Evolutionary conservation across 78 protist species (phyloP).

Genomic region (Cavenderia fasciculata): DNA sequence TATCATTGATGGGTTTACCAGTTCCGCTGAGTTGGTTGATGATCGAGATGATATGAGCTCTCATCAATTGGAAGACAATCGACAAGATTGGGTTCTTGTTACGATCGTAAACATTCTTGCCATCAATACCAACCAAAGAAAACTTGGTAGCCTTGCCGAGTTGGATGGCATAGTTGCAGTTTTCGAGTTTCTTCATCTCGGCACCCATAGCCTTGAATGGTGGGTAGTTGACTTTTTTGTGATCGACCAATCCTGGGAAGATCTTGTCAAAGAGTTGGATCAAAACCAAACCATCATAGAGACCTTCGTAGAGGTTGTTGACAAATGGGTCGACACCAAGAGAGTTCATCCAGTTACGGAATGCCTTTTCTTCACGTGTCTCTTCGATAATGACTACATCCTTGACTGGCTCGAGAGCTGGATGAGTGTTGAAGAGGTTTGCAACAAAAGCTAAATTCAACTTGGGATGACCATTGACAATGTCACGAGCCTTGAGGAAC

Average conservation of each 20-base stretch:
- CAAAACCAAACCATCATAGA: conserved; percentile 90
- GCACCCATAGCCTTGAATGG: conserved; percentile 76
- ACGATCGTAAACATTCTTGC: conserved; percentile 78
- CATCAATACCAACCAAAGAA: conserved; percentile 85
- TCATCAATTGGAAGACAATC: conserved; percentile 90
- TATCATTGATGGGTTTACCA: conserved; percentile 86
- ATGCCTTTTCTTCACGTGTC: conserved; percentile 95
- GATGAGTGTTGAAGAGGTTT: conserved; percentile 94
- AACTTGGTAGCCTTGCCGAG: conserved; percentile 64
- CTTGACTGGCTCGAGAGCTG: conserved; percentile 87
- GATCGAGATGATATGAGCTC: conserved; percentile 77
- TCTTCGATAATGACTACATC: conserved; percentile 85
- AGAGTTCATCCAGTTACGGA: conserved; percentile 95
- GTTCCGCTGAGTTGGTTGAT: conserved; percentile 21
- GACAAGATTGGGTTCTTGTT: conserved; percentile 72
- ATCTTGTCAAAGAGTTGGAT: conserved; percentile 92
- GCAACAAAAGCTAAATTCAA: conserved; percentile 97
- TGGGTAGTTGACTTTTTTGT: conserved; percentile 84
- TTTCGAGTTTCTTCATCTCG: conserved; percentile 82
- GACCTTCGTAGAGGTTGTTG: conserved; percentile 89
- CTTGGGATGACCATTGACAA: conserved; percentile 90
- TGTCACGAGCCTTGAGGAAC: conserved; percentile 87
- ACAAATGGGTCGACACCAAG: conserved; percentile 93
- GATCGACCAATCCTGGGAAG: conserved; percentile 90
- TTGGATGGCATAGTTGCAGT: conserved; percentile 85